A percentile compares a stretch with the other conserved stretches of the same genome.
phyloP scores from a whole-genome alignment of 805 yeast genomes.

The Saccharomycopsis sp. region DNA sequence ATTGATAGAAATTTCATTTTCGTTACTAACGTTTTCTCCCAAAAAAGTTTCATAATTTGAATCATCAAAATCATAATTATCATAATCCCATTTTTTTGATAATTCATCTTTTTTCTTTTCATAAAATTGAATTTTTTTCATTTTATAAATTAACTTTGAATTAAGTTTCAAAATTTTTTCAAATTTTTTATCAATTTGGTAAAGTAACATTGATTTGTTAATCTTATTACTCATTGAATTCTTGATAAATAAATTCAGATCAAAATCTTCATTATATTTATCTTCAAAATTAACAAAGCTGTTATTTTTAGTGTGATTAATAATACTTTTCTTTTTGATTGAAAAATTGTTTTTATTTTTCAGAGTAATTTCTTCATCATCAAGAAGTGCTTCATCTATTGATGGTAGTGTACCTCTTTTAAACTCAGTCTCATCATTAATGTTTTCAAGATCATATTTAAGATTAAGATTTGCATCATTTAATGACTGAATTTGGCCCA shows the following conservation, averaged over 20 bases:
- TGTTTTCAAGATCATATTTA: slow-evolving; percentile 5
- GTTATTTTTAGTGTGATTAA: not conserved
- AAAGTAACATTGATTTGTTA: slow-evolving; percentile 8
- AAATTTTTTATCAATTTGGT: slow-evolving; percentile 14
- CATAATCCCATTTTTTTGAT: slow-evolving; percentile 34
- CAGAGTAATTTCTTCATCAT: not conserved
- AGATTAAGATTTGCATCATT: slow-evolving; percentile 3
- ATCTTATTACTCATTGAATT: not conserved
- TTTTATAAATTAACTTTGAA: slow-evolving; percentile 13
- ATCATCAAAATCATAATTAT: slow-evolving; percentile 25
- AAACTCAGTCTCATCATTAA: slow-evolving; percentile 1
- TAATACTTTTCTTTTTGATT: too few species aligned
- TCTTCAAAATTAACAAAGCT: too few species aligned
- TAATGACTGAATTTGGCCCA: slow-evolving; percentile 4
- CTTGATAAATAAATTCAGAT: too few species aligned
- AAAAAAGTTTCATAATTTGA: slow-evolving; percentile 10
- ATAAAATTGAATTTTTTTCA: slow-evolving; percentile 23
- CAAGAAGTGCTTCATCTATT: not conserved
- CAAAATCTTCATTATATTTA: not conserved
- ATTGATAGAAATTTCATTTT: not conserved
- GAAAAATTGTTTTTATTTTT: too few species aligned
- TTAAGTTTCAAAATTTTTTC: slow-evolving; percentile 15
- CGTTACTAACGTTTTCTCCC: not conserved
- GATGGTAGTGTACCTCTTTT: not conserved
- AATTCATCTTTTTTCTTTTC: slow-evolving; percentile 21